Conservation (phyloP, 371 early-diverging fungal genomes). For the Syncephalastrum contaminatum region DNA sequence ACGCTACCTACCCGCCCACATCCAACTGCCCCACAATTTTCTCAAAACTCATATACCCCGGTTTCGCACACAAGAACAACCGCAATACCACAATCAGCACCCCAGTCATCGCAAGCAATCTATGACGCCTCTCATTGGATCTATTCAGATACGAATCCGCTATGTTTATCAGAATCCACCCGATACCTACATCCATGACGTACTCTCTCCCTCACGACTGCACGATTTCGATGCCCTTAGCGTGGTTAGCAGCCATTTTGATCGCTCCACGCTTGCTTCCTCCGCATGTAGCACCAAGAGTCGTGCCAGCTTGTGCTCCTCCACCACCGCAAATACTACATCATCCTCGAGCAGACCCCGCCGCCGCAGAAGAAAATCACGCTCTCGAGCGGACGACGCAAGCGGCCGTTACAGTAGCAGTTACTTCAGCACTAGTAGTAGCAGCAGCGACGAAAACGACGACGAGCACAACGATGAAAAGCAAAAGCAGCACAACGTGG, state of each 20-base stretch:
- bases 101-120: slow-evolving; percentile 46
- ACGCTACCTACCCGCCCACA: slow-evolving; percentile 44
- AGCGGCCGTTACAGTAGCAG: no score
- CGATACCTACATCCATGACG: slow-evolving; percentile 12
- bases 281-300: neutral
- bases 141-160: slow-evolving; percentile 45
- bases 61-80: slow-evolving; percentile 23
- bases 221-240: slow-evolving; percentile 25
- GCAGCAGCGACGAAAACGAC: slow-evolving; percentile 7
- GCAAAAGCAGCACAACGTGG: slow-evolving; percentile 2
- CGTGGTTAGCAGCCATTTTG: slow-evolving; percentile 20
- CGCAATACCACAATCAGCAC: slow-evolving; percentile 22
- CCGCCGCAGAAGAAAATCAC: no score
- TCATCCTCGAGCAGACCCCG: no score
- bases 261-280: slow-evolving; percentile 19
- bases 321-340: no score
- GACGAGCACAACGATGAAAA: slow-evolving; percentile 11
- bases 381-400: no score
- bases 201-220: slow-evolving; percentile 7
- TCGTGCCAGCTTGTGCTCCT: no score
- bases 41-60: slow-evolving; percentile 45
- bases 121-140: slow-evolving; percentile 46
- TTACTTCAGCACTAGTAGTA: no score
- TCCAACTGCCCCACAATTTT: slow-evolving; percentile 46
- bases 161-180: slow-evolving; percentile 41